Percentiles rank a stretch among this genome's conserved stretches.
phyloP scores from a whole-genome alignment of 108 stramenopile species.

The Pseudonitzschia multistriata region DNA sequence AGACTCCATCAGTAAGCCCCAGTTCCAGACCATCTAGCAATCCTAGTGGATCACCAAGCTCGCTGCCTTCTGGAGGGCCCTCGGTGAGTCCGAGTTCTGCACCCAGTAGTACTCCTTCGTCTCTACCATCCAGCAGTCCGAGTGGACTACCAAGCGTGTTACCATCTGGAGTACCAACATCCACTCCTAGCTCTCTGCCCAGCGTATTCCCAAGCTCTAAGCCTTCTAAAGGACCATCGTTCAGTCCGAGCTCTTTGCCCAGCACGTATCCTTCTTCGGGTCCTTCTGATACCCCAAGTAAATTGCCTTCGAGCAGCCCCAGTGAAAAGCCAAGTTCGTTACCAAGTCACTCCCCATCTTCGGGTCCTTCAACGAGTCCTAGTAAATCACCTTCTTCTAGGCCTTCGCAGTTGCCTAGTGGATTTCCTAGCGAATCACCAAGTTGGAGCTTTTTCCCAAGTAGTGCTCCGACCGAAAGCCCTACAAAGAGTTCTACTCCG shows the following conservation, averaged over 20 bases:
- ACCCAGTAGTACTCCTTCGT: not conserved
- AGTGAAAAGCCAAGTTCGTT: not conserved
- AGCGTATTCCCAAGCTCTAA: not conserved
- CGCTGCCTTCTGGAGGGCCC: too few relatives aligned
- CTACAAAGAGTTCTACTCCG: not conserved
- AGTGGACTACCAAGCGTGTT: not conserved
- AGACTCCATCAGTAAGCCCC: too few relatives aligned
- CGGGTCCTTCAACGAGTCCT: not conserved
- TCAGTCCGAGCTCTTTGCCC: not conserved
- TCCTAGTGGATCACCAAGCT: too few relatives aligned
- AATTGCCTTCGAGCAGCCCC: not conserved
- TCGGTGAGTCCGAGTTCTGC: too few relatives aligned
- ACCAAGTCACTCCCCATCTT: not conserved
- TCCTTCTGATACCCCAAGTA: conserved; percentile 1
- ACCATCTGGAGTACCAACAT: not conserved
- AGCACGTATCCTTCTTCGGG: not conserved
- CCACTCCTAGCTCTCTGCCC: not conserved
- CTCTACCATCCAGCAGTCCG: not conserved
- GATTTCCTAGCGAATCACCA: not conserved
- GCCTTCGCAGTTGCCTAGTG: not conserved
- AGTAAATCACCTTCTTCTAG: not conserved
- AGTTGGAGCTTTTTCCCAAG: not conserved
- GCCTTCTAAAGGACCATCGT: not conserved
- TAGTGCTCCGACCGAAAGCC: not conserved
- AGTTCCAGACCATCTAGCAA: too few relatives aligned